A percentile compares a stretch with the other conserved stretches of the same genome.
Conservation (phyloP, 495 filamentous ascomycete species). For the Talaromyces liani region DNA sequence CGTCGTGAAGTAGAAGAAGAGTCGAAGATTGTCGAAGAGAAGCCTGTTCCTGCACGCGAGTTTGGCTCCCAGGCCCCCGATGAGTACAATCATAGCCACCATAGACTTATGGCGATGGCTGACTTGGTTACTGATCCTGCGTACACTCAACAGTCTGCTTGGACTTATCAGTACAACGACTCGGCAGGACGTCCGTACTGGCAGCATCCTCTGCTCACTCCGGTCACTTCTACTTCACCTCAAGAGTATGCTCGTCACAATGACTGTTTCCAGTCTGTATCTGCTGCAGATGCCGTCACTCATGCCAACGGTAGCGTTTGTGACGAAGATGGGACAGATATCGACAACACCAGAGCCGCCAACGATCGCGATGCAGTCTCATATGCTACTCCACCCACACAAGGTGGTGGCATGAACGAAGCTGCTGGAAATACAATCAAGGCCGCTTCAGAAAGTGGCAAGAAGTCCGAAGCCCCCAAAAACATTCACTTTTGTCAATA, state of each 20-base stretch:
- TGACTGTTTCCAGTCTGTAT: not conserved
- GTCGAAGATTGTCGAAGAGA: not conserved
- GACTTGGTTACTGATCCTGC: not conserved
- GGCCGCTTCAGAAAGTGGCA: not conserved
- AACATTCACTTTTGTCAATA: slow-evolving; percentile 4
- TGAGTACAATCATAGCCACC: not conserved
- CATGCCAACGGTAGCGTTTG: not conserved
- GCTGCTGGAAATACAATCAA: not conserved
- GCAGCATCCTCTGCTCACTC: not conserved
- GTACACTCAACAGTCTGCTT: not conserved
- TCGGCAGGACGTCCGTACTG: not conserved
- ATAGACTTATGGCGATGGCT: slow-evolving; percentile 2
- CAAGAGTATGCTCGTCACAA: not conserved
- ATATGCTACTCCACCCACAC: not conserved
- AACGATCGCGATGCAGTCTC: not conserved
- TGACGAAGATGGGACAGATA: not conserved
- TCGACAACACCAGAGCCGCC: not conserved
- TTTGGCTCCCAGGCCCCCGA: not conserved
- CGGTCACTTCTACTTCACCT: not conserved
- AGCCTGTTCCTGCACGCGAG: not conserved
- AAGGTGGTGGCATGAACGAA: not conserved
- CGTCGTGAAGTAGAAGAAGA: not conserved
- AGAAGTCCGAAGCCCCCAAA: not conserved
- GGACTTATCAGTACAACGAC: not conserved
- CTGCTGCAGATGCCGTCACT: not conserved